Percentiles rank a stretch among this genome's conserved stretches.
These are phyloP conservation scores for Bacidia rubella DNA, from an alignment of 495 filamentous ascomycete species.

Conservation along the genomic window DNA sequence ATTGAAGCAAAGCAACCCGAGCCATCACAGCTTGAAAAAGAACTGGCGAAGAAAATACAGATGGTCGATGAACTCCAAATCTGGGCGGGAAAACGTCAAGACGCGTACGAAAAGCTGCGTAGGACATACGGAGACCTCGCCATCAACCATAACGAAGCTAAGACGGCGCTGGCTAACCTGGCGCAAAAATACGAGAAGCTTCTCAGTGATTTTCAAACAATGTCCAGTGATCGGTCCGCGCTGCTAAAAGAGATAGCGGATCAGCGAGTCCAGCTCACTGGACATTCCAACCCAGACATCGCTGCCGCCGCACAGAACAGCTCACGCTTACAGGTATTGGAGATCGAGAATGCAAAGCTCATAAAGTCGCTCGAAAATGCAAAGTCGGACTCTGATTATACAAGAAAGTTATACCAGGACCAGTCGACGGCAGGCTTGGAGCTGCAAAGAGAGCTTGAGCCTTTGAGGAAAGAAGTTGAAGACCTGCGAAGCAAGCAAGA, in stretches of 20 bases:
- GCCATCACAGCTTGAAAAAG: not conserved
- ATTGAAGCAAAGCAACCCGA: not conserved
- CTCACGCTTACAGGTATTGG: slow-evolving; percentile 31
- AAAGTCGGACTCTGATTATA: slow-evolving; percentile 41
- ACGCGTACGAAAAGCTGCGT: slow-evolving; percentile 22
- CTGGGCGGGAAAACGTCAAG: slow-evolving; percentile 8
- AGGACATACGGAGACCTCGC: slow-evolving; percentile 11
- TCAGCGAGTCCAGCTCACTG: slow-evolving; percentile 32
- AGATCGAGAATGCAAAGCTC: slow-evolving; percentile 29
- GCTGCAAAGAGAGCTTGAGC: slow-evolving; percentile 34
- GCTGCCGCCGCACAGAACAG: slow-evolving; percentile 35
- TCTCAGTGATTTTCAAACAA: slow-evolving; percentile 28
- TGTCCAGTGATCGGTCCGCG: slow-evolving; percentile 36
- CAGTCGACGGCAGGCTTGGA: slow-evolving; percentile 43
- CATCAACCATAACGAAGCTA: slow-evolving; percentile 2
- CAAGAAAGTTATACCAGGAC: slow-evolving; percentile 47
- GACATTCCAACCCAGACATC: slow-evolving; percentile 33
- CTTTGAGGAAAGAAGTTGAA: slow-evolving; percentile 34
- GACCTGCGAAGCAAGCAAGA: slow-evolving; percentile 1
- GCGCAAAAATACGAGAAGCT: slow-evolving; percentile 29
- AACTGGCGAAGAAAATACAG: slow-evolving; percentile 3
- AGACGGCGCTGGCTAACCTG: slow-evolving; percentile 2
- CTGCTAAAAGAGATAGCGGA: slow-evolving; percentile 38
- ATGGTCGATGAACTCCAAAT: not conserved
- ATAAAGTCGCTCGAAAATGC: slow-evolving; percentile 27